Base-by-base conservation (phyloP, 768 basidiomycete genomes). In the Roridomyces roridus region DNA sequence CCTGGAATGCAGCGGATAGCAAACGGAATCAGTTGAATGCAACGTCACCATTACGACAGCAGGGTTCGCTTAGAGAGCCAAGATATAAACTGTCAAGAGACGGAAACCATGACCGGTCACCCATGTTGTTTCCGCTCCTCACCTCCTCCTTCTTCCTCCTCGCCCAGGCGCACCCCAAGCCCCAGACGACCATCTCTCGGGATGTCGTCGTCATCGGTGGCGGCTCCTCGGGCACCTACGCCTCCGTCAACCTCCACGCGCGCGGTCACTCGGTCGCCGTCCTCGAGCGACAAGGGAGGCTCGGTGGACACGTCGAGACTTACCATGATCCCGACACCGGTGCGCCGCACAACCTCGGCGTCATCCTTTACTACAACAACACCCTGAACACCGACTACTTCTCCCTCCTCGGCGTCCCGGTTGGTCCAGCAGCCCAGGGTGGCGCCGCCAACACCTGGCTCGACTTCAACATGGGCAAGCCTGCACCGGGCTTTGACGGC, bases 131-230 rank as follows among this genome's bases (percentile, higher is more conserved):
- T n/a, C n/a, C n/a, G n/a, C n/a, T n/a, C n/a, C n/a, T n/a, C n/a
- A n/a, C n/a, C n/a, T n/a, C 31, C 31, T 34, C 31, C 15, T 10
- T 8, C 31, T 3, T 34, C 7, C 31, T 34, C 15, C 31, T 34
- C 15, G 3, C 31, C 4, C 15, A 34, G 10, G 31, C 4, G 31
- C 31, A 11, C 4, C 31, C 31, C 15, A 15, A 34, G 31, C 31
- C 42, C 21, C 43, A 51, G 31, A 51, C 50, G 9, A 36, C 50
- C 17, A 51, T 51, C 41, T 51, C 50, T 23, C 50, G 50, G 11
- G 50, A 51, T 31, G 50, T 51, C 23, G 50, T 51, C 34, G 42
- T 51, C 14, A 42, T 51, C 42, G 50, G 50, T 31, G 50, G 50
- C 29, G 50, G 50, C 40, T 43, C 50, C 14, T 51, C 50, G 17